Evolutionary conservation across 139 green algal species (phyloP).

Genomic region (Tetratostichococcus sp.): DNA sequence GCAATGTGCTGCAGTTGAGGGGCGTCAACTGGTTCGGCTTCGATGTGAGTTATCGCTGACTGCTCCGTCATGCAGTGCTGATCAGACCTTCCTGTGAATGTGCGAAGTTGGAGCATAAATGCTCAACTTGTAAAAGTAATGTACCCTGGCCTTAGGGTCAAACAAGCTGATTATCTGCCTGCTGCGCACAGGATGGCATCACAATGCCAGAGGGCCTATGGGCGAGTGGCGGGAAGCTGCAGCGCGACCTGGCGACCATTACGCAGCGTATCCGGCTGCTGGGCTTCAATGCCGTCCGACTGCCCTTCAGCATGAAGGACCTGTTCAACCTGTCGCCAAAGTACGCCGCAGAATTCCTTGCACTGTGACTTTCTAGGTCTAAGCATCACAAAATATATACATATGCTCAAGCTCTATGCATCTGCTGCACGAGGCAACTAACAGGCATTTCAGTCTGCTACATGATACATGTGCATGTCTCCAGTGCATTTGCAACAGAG

Average conservation of each 20-base stretch:
- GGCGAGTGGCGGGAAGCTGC: constrained; percentile 4
- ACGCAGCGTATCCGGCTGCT: constrained; percentile 46
- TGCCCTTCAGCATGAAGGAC: constrained; percentile 27
- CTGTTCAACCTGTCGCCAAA: constrained; percentile 10
- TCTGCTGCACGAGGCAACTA: too few relatives aligned
- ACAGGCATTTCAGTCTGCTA: too few relatives aligned
- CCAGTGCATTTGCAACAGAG: too few relatives aligned
- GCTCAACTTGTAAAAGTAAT: too few relatives aligned
- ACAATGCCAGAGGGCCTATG: constrained; percentile 18
- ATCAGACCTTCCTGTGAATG: too few relatives aligned
- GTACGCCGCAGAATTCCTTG: background rate
- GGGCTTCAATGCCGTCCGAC: constrained; percentile 42
- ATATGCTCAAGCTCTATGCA: too few relatives aligned
- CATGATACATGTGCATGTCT: too few relatives aligned
- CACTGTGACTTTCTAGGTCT: background rate
- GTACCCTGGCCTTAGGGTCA: too few relatives aligned
- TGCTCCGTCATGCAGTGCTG: too few relatives aligned
- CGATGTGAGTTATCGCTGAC: background rate
- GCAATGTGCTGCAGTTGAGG: background rate
- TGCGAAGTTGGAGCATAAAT: too few relatives aligned
- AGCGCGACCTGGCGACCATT: constrained; percentile 36
- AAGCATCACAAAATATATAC: too few relatives aligned
- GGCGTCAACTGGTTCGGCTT: background rate
- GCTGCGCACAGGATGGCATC: background rate
- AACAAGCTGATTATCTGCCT: too few relatives aligned